Percentiles rank a stretch among this genome's conserved stretches.
phyloP scores from a whole-genome alignment of 2,329 filamentous ascomycete species.

The Pseudopyricularia javanii region DNA sequence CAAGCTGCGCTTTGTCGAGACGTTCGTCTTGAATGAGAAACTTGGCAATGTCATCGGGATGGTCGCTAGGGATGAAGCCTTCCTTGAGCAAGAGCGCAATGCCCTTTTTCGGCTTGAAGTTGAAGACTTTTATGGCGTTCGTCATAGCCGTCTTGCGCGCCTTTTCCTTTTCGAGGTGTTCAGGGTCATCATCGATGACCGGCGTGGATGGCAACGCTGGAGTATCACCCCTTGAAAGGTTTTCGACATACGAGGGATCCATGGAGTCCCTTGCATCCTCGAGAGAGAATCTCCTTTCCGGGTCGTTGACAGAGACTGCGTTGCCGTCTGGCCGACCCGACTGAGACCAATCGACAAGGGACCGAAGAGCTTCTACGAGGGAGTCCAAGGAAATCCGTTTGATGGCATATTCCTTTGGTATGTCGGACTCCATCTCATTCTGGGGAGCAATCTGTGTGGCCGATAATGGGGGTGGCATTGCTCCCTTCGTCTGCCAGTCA shows the following conservation, averaged over 20 bases:
- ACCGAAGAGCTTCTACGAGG: slow-evolving; percentile 77
- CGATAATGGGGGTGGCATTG: slow-evolving; percentile 75
- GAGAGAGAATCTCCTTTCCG: slow-evolving; percentile 39
- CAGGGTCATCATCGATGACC: slow-evolving; percentile 75
- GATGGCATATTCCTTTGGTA: slow-evolving; percentile 80
- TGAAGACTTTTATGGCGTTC: slow-evolving; percentile 84
- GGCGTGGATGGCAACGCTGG: slow-evolving; percentile 53
- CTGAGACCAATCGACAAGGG: slow-evolving; percentile 82
- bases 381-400: slow-evolving; percentile 85
- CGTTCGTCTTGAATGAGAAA: slow-evolving; percentile 75
- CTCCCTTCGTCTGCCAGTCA: slow-evolving; percentile 82
- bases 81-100: slow-evolving; percentile 74
- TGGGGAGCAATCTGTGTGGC: slow-evolving; percentile 58
- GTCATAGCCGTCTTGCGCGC: slow-evolving; percentile 84
- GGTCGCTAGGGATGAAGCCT: slow-evolving; percentile 74
- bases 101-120: slow-evolving; percentile 93
- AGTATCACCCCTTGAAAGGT: slow-evolving; percentile 48
- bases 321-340: slow-evolving; percentile 50
- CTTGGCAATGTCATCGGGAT: slow-evolving; percentile 67
- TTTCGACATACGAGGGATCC: slow-evolving; percentile 51
- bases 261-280: slow-evolving; percentile 58
- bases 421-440: slow-evolving; percentile 51
- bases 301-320: slow-evolving; percentile 26
- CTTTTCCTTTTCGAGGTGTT: slow-evolving; percentile 88
- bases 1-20: slow-evolving; percentile 82